phyloP scores from a whole-genome alignment of 2,329 filamentous ascomycete species.

The Venturia aucupariae region DNA sequence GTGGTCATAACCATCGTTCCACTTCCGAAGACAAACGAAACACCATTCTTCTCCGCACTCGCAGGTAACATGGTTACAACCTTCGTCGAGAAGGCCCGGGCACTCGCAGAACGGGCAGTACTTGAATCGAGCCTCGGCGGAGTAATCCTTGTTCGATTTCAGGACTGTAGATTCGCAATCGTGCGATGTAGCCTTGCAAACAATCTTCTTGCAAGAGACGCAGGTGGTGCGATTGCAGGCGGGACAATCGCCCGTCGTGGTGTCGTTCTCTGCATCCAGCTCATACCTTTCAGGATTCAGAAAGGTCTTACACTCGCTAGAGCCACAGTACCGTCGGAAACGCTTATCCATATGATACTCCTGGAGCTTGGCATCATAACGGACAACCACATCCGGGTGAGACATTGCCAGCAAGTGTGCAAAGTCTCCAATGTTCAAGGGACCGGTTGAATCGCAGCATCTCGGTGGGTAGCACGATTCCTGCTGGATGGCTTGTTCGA shows the following conservation, averaged over 20 bases:
- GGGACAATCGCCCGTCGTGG: neutral
- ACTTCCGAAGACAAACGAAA: slow-evolving; percentile 23
- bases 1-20: slow-evolving; percentile 22
- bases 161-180: neutral
- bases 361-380: neutral
- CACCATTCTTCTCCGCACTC: slow-evolving; percentile 25
- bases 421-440: neutral
- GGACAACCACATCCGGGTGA: neutral
- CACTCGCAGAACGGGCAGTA: slow-evolving; percentile 22
- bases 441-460: neutral
- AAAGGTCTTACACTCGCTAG: neutral
- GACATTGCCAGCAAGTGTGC: neutral
- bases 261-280: neutral
- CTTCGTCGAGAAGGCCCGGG: slow-evolving; percentile 24
- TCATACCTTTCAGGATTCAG: neutral
- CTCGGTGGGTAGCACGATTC: neutral
- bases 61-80: slow-evolving; percentile 27
- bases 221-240: neutral
- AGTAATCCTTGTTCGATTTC: slow-evolving; percentile 20
- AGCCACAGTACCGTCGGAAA: neutral
- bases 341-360: neutral
- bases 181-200: neutral
- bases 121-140: slow-evolving; percentile 23
- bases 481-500: neutral
- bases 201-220: neutral